Conservation (phyloP, 352 stramenopile species). For the Lagenidium giganteum region DNA sequence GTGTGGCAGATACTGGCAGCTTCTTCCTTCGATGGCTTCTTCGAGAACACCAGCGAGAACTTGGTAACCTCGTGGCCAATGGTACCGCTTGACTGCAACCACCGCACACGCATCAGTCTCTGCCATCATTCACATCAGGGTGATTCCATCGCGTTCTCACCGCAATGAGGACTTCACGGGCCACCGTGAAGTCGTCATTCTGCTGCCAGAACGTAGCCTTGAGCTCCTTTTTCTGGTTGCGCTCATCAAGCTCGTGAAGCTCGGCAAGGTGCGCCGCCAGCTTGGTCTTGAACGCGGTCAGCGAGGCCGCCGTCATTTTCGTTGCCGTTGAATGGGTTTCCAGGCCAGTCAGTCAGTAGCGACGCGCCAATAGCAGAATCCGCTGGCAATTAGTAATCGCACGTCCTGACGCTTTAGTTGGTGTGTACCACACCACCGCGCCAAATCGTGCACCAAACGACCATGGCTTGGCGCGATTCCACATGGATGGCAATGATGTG, state of each 20-base stretch:
- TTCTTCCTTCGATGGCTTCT: conserved; percentile 47
- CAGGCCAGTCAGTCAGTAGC: conserved; percentile 11
- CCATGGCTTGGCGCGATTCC: too few relatives aligned
- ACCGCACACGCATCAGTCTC: too few relatives aligned
- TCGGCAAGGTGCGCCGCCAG: conserved; percentile 35
- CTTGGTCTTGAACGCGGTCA: conserved; percentile 34
- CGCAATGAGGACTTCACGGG: conserved; percentile 59
- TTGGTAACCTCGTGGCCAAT: conserved; percentile 75
- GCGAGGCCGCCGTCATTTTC: conserved; percentile 37
- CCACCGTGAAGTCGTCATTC: conserved; percentile 53
- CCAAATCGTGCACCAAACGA: too few relatives aligned
- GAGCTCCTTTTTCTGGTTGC: conserved; percentile 46
- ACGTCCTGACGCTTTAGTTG: too few relatives aligned
- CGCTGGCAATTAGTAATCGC: too few relatives aligned
- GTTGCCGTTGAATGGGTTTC: too few relatives aligned
- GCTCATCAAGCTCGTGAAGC: conserved; percentile 38
- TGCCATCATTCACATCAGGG: not conserved
- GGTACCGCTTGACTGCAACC: too few relatives aligned
- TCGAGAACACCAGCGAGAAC: conserved; percentile 72
- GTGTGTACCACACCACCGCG: too few relatives aligned
- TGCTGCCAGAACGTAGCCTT: conserved; percentile 60
- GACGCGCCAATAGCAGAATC: too few relatives aligned
- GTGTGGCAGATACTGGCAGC: conserved; percentile 57
- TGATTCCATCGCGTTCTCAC: conserved; percentile 18
- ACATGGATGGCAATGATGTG: conserved; percentile 8